A percentile compares a stretch with the other conserved stretches of the same genome.
Conservation (phyloP, 2,329 filamentous ascomycete genomes). For the Cladosporium sphaerospermum region DNA sequence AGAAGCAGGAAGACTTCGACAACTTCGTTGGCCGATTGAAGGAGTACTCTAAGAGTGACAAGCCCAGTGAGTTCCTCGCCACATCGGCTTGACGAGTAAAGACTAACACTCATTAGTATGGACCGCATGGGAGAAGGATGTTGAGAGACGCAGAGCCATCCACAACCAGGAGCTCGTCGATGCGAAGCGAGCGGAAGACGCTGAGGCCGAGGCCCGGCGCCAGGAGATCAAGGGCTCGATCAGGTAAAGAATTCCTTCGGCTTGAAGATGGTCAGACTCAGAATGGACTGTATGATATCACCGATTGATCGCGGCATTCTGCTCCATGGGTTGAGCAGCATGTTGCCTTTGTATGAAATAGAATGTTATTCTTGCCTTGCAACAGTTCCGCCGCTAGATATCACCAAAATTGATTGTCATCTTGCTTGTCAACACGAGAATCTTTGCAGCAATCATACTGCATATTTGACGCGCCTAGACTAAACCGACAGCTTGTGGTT, state of each 20-base stretch:
- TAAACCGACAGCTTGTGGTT: too few species aligned
- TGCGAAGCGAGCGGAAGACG: constrained; percentile 23
- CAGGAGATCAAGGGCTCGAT: constrained; percentile 30
- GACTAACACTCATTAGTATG: constrained; percentile 26
- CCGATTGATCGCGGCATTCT: neutral
- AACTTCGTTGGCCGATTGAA: constrained; percentile 79
- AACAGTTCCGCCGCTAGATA: too few species aligned
- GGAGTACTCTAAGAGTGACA: constrained; percentile 83
- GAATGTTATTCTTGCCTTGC: too few species aligned
- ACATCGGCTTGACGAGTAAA: neutral
- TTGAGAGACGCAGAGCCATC: constrained; percentile 19
- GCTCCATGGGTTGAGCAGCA: too few species aligned
- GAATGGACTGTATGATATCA: neutral
- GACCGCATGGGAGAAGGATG: constrained; percentile 31
- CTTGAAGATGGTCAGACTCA: neutral
- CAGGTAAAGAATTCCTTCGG: constrained; percentile 12
- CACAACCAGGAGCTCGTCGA: constrained; percentile 25
- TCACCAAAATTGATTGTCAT: too few species aligned
- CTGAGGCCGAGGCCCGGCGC: constrained; percentile 25
- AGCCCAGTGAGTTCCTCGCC: constrained; percentile 63
- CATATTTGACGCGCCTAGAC: too few species aligned
- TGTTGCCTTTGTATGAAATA: too few species aligned
- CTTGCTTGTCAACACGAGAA: too few species aligned
- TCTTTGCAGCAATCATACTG: too few species aligned
- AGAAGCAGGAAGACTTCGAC: constrained; percentile 79